These are phyloP conservation scores for Pythium aristosporum DNA, from an alignment of 352 stramenopile species.

Conservation along the genomic window DNA sequence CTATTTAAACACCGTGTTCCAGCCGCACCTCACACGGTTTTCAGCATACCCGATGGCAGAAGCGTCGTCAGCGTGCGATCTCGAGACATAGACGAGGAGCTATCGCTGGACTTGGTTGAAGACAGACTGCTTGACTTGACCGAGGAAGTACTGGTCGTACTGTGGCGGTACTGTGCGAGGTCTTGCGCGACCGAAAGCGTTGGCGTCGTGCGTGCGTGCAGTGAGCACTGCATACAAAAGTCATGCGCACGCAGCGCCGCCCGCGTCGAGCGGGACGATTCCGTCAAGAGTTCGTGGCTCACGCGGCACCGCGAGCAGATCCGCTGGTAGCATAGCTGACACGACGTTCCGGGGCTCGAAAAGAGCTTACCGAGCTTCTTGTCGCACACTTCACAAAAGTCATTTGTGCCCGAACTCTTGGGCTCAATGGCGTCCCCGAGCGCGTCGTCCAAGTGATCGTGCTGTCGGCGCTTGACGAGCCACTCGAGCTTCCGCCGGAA, in stretches of 20 bases:
- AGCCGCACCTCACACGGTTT: no score
- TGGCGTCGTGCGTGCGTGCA: neutral
- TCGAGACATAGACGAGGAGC: neutral
- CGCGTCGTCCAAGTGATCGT: neutral
- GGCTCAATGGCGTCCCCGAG: constrained; percentile 6
- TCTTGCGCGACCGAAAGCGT: constrained; percentile 5
- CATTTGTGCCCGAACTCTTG: constrained; percentile 6
- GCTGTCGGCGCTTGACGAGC: constrained; percentile 28
- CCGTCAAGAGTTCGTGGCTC: constrained; percentile 1
- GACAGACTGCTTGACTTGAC: neutral
- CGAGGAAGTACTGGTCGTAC: neutral
- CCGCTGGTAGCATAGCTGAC: constrained; percentile 22
- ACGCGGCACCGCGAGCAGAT: constrained; percentile 20
- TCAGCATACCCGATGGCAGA: no score
- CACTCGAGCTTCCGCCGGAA: constrained; percentile 55
- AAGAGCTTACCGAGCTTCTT: constrained; percentile 11
- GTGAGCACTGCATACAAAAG: constrained; percentile 7
- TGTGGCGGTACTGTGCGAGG: neutral
- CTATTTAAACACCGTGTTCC: no score
- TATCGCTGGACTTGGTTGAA: neutral
- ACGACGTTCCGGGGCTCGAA: constrained; percentile 2
- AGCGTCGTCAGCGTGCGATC: constrained; percentile 12
- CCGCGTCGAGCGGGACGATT: neutral
- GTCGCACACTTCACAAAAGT: constrained; percentile 15
- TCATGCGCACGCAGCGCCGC: neutral